These are phyloP conservation scores for Cryphonectria japonica DNA, from an alignment of 2,329 filamentous ascomycete species.

Conservation along the genomic window DNA sequence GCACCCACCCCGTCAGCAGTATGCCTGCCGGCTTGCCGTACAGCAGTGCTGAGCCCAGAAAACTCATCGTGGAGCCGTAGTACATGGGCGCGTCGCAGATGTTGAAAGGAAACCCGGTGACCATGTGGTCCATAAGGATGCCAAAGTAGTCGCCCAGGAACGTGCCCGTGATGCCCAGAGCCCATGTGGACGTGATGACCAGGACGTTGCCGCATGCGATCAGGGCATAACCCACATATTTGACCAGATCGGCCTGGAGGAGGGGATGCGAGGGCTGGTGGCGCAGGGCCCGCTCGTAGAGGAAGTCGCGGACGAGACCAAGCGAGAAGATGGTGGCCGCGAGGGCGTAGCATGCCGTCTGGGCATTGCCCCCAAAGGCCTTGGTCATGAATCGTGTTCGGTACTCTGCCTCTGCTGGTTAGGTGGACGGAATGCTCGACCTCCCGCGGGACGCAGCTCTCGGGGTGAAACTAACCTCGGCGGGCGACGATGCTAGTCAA, in stretches of 20 bases:
- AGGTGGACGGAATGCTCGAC: neutral
- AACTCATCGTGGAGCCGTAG: slow-evolving; percentile 89
- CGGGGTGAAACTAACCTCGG: slow-evolving; percentile 7
- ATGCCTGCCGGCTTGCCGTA: slow-evolving; percentile 88
- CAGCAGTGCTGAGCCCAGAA: slow-evolving; percentile 83
- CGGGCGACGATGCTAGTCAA: slow-evolving; percentile 27
- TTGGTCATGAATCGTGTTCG: slow-evolving; percentile 86
- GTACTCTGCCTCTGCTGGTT: slow-evolving; percentile 65
- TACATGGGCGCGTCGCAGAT: slow-evolving; percentile 94
- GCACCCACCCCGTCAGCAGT: slow-evolving; percentile 74
- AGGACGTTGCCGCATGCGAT: slow-evolving; percentile 79
- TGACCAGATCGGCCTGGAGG: slow-evolving; percentile 63
- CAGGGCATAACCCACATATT: slow-evolving; percentile 70
- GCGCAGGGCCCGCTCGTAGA: slow-evolving; percentile 84
- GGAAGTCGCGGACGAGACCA: slow-evolving; percentile 83
- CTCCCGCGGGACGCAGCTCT: no score
- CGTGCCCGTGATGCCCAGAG: slow-evolving; percentile 90
- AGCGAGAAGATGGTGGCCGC: slow-evolving; percentile 89
- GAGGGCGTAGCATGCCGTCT: slow-evolving; percentile 85
- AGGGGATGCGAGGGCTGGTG: slow-evolving; percentile 75
- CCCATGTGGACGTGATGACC: slow-evolving; percentile 88
- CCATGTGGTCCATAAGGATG: slow-evolving; percentile 93
- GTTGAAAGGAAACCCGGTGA: slow-evolving; percentile 96
- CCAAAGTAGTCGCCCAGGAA: slow-evolving; percentile 99
- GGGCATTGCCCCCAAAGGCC: slow-evolving; percentile 77